phyloP scores from a whole-genome alignment of 2,329 filamentous ascomycete genomes.

The Diaporthe nobilis region DNA sequence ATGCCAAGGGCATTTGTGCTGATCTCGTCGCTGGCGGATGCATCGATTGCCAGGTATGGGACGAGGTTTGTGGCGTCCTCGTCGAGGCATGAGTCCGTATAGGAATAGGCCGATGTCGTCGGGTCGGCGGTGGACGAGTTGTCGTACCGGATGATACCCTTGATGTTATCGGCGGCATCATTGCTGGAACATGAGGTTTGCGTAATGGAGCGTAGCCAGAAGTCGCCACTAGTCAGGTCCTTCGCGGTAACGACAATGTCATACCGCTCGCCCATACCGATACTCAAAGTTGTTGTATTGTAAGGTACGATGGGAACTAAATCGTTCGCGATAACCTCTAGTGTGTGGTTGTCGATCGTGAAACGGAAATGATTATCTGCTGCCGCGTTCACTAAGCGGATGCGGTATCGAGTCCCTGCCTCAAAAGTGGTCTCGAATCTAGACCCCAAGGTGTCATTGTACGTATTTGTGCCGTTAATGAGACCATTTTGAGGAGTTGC shows the following conservation, averaged over 20 bases:
- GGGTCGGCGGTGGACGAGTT: constrained; percentile 42
- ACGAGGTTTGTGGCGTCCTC: constrained; percentile 51
- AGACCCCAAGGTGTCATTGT: constrained; percentile 50
- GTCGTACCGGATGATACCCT: constrained; percentile 63
- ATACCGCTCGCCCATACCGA: constrained; percentile 65
- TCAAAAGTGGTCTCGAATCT: constrained; percentile 56
- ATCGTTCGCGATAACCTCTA: constrained; percentile 64
- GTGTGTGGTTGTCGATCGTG: constrained; percentile 61
- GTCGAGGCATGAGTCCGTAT: constrained; percentile 51
- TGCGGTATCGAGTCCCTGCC: constrained; percentile 57
- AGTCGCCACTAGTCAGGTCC: constrained; percentile 49
- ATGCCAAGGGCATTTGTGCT: constrained; percentile 50
- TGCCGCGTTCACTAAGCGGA: constrained; percentile 36
- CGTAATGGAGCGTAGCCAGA: constrained; percentile 64
- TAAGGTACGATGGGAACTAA: constrained; percentile 64
- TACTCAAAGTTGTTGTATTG: constrained; percentile 58
- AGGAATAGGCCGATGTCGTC: constrained; percentile 37
- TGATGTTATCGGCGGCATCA: constrained; percentile 58
- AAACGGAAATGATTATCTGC: constrained; percentile 44
- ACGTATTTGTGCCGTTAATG: constrained; percentile 60
- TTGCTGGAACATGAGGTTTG: constrained; percentile 59
- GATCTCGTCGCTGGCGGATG: constrained; percentile 48
- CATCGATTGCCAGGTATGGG: constrained; percentile 52
- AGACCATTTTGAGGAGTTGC: constrained; percentile 59
- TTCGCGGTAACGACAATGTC: constrained; percentile 60